Evolutionary conservation across 352 stramenopile species (phyloP).

Genomic region (Globisporangium ultimum): DNA sequence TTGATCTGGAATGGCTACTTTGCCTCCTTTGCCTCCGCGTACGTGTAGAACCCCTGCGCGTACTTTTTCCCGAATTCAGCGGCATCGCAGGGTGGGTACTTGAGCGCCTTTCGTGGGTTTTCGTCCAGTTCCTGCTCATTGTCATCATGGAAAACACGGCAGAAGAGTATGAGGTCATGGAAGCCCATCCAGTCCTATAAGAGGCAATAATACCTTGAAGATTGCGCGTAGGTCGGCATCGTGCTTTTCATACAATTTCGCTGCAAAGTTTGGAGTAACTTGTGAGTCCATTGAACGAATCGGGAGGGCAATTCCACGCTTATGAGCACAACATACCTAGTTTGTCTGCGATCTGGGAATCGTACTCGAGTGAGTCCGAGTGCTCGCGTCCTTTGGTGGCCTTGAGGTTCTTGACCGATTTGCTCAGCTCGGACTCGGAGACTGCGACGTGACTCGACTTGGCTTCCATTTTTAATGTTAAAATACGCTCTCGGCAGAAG

Average conservation of each 20-base stretch:
- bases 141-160: no score
- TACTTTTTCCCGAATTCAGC: slow-evolving; percentile 79
- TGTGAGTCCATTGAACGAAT: no score
- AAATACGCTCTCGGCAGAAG: no score
- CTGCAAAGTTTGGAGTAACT: slow-evolving; percentile 6
- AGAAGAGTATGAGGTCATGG: no score
- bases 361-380: slow-evolving; percentile 70
- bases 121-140: slow-evolving; percentile 59
- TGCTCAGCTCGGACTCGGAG: slow-evolving; percentile 55
- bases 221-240: slow-evolving; percentile 61
- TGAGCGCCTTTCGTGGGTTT: slow-evolving; percentile 73
- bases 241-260: slow-evolving; percentile 57
- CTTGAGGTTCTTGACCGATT: slow-evolving; percentile 61
- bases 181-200: neutral
- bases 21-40: no score
- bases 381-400: slow-evolving; percentile 63
- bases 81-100: slow-evolving; percentile 55
- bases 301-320: no score
- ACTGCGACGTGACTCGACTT: slow-evolving; percentile 35
- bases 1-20: no score
- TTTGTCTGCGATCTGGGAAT: slow-evolving; percentile 47
- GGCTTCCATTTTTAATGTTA: slow-evolving; percentile 41
- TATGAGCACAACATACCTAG: slow-evolving; percentile 22
- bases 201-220: slow-evolving; percentile 37
- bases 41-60: slow-evolving; percentile 82